These are phyloP conservation scores for Globisporangium alternatum DNA, from an alignment of 352 stramenopile species.

Conservation along the genomic window DNA sequence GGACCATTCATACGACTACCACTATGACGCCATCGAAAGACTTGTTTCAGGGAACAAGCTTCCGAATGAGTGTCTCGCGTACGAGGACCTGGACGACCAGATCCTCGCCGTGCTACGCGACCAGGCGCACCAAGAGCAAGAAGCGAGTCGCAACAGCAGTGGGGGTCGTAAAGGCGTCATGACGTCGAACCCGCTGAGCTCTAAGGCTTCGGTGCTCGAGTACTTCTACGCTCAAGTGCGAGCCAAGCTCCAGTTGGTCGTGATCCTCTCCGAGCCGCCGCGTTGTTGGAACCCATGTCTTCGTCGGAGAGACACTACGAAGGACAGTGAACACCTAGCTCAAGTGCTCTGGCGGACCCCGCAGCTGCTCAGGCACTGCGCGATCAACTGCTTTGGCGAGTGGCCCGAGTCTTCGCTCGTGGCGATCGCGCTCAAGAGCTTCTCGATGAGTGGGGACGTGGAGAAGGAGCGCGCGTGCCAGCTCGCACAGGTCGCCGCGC, in stretches of 20 bases:
- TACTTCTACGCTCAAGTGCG: slow-evolving; percentile 46
- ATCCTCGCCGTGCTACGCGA: slow-evolving; percentile 37
- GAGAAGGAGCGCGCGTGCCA: slow-evolving; percentile 32
- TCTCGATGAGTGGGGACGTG: slow-evolving; percentile 16
- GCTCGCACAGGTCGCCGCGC: slow-evolving; percentile 35
- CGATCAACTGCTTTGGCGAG: slow-evolving; percentile 35
- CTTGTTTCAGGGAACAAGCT: slow-evolving; percentile 43
- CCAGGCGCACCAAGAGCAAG: slow-evolving; percentile 15
- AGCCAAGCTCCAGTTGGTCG: slow-evolving; percentile 50
- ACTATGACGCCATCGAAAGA: slow-evolving; percentile 45
- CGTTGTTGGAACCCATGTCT: background rate
- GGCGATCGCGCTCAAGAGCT: slow-evolving; percentile 43
- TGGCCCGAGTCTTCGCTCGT: slow-evolving; percentile 46
- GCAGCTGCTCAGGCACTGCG: slow-evolving; percentile 37
- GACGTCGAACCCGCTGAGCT: slow-evolving; percentile 19
- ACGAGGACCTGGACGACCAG: slow-evolving; percentile 52
- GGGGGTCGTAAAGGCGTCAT: background rate
- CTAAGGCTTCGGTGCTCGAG: slow-evolving; percentile 44
- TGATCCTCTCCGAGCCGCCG: slow-evolving; percentile 29
- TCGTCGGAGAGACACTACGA: background rate
- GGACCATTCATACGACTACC: slow-evolving; percentile 7
- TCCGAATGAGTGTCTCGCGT: slow-evolving; percentile 37
- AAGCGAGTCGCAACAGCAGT: background rate
- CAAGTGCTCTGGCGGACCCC: slow-evolving; percentile 39
- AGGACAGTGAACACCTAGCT: background rate